Conservation (phyloP, 2,329 filamentous ascomycete species). For the Cercospora janseana region DNA sequence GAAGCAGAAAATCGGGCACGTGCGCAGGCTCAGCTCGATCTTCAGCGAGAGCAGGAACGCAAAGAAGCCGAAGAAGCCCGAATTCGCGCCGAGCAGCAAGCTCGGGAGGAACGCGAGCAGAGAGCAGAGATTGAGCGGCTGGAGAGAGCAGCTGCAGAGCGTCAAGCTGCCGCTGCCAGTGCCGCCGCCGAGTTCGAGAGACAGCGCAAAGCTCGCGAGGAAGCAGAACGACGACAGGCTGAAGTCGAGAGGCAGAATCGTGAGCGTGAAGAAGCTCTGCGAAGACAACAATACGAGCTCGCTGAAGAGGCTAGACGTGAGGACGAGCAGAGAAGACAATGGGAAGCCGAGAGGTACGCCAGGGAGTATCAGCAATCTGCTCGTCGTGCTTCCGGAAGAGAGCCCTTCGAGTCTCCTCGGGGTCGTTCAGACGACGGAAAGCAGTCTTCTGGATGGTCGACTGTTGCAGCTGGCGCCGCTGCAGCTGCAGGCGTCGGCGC, state of each 20-base stretch:
- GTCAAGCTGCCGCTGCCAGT: slow-evolving; percentile 21
- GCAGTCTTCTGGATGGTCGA: slow-evolving; percentile 36
- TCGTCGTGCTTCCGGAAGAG: neutral
- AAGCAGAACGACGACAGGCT: slow-evolving; percentile 23
- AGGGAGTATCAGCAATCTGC: slow-evolving; percentile 14
- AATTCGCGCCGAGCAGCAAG: slow-evolving; percentile 14
- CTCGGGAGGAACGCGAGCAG: slow-evolving; percentile 23
- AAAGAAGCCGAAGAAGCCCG: slow-evolving; percentile 26
- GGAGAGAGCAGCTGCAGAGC: slow-evolving; percentile 28
- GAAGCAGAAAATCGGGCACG: slow-evolving; percentile 32
- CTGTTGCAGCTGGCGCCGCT: slow-evolving; percentile 39
- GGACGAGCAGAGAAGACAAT: slow-evolving; percentile 21
- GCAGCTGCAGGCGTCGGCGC: slow-evolving; percentile 35
- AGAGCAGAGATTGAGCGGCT: slow-evolving; percentile 26
- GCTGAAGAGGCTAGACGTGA: slow-evolving; percentile 25
- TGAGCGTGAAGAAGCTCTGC: slow-evolving; percentile 34
- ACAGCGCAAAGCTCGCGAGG: slow-evolving; percentile 21
- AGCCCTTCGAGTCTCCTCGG: slow-evolving; percentile 5
- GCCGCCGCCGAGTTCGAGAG: slow-evolving; percentile 23
- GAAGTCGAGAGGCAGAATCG: slow-evolving; percentile 26
- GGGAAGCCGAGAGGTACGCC: slow-evolving; percentile 22
- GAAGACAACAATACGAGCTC: slow-evolving; percentile 27
- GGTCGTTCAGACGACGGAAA: slow-evolving; percentile 17
- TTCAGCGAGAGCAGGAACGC: slow-evolving; percentile 19
- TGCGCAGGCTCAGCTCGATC: slow-evolving; percentile 22